These are phyloP conservation scores for Aurinia saxatilis DNA, from an alignment of 345 rosid genomes.

Conservation along the genomic window DNA sequence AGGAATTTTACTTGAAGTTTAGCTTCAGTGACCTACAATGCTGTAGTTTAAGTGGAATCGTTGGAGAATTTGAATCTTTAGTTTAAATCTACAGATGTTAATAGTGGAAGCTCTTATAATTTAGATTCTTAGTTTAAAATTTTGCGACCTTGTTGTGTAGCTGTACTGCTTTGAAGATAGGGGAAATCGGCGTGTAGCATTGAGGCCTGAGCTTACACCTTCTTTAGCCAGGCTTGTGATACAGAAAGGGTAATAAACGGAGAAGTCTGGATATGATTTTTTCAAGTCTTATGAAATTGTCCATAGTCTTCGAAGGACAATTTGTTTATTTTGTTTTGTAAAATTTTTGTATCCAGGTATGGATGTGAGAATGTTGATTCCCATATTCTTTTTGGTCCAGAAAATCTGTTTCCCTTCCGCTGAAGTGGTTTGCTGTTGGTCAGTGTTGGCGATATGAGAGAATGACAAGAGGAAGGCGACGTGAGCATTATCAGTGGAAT, in stretches of 20 bases:
- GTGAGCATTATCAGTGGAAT: constrained; percentile 98
- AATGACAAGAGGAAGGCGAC: constrained; percentile 94
- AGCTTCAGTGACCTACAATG: too few species aligned
- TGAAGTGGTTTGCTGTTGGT: constrained; percentile 96
- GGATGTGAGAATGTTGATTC: constrained; percentile 60
- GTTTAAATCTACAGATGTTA: too few species aligned
- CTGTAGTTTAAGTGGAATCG: too few species aligned
- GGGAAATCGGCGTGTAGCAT: constrained; percentile 92
- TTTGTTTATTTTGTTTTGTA: constrained; percentile 29
- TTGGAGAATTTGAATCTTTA: too few species aligned
- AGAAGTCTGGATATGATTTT: not conserved
- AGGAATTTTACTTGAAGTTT: too few species aligned
- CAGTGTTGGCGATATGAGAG: constrained; percentile 99
- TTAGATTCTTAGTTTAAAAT: not conserved
- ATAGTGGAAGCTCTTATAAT: too few species aligned
- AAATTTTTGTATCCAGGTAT: constrained; percentile 48
- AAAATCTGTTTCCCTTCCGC: constrained; percentile 80
- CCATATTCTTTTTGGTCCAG: constrained; percentile 61
- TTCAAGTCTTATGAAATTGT: not conserved
- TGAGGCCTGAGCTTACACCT: constrained; percentile 98
- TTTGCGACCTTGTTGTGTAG: constrained; percentile 34
- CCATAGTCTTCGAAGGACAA: not conserved
- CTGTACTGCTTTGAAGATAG: constrained; percentile 91
- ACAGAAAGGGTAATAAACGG: constrained; percentile 67
- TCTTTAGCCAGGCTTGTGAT: constrained; percentile 91